Conservation (phyloP, 148 eudicot species). For the Chenopodium berlandieri region DNA sequence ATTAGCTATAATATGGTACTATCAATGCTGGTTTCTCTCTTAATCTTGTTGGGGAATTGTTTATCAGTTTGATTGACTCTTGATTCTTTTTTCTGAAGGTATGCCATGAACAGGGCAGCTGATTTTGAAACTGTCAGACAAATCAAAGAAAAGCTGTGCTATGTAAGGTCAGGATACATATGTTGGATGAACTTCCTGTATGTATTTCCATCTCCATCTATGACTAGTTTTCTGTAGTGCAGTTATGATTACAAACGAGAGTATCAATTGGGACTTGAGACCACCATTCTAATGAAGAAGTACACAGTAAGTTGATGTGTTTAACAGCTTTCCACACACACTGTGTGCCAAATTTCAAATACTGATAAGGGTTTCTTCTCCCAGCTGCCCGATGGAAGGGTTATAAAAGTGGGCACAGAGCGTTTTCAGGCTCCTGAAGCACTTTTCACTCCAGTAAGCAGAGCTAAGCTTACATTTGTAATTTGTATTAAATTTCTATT, state of each 20-base stretch:
- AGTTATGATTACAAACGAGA: constrained; percentile 99
- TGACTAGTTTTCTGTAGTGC: constrained; percentile 31
- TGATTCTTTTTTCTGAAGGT: constrained; percentile 51
- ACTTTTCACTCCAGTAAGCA: constrained; percentile 92
- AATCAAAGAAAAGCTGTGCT: constrained; percentile 98
- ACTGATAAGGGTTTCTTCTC: constrained; percentile 16
- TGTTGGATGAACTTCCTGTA: neutral
- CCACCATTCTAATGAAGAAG: constrained; percentile 93
- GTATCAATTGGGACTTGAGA: constrained; percentile 96
- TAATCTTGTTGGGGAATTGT: neutral
- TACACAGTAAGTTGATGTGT: constrained; percentile 70
- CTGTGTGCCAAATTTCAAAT: neutral
- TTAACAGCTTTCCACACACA: constrained; percentile 1
- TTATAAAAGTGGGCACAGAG: constrained; percentile 95
- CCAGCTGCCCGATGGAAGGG: constrained; percentile 98
- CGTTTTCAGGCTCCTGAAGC: constrained; percentile 99
- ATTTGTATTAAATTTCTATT: neutral
- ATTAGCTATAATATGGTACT: constrained; percentile 21
- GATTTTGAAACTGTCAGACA: constrained; percentile 97
- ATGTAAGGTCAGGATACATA: constrained; percentile 59
- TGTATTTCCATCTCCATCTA: constrained; percentile 18
- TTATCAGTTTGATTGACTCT: constrained; percentile 6
- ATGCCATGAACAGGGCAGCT: constrained; percentile 88
- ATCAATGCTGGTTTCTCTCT: constrained; percentile 17
- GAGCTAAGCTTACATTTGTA: neutral